A percentile compares a stretch with the other conserved stretches of the same genome.
phyloP scores from a whole-genome alignment of 1,284 basidiomycete species.

The Hypsizygus ulmarius region DNA sequence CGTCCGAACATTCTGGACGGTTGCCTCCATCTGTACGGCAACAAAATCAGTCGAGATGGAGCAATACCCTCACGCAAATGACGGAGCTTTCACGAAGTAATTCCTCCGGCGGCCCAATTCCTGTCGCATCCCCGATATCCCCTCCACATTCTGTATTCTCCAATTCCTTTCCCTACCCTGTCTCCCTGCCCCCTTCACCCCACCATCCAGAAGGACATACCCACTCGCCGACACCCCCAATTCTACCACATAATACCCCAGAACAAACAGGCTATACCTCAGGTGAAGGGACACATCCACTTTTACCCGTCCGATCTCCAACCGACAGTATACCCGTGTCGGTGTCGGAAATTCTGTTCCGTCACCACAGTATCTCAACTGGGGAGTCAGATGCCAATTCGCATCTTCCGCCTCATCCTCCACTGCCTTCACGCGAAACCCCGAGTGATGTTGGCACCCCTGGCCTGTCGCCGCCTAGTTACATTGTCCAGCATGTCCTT shows the following conservation, averaged over 20 bases:
- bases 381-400: constrained; percentile 38
- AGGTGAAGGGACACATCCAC: constrained; percentile 13
- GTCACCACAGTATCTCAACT: constrained; percentile 50
- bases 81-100: constrained; percentile 12
- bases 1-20: constrained; percentile 15
- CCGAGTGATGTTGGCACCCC: constrained; percentile 14
- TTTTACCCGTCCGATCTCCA: constrained; percentile 43
- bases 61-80: constrained; percentile 24
- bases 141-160: constrained; percentile 17
- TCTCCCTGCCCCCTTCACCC: constrained; percentile 41
- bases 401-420: constrained; percentile 47
- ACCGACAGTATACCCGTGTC: constrained; percentile 67
- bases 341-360: constrained; percentile 65
- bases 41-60: constrained; percentile 34
- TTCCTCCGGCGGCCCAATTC: constrained; percentile 12
- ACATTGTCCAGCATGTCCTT: constrained; percentile 35
- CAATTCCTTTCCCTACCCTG: constrained; percentile 38
- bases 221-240: constrained; percentile 8
- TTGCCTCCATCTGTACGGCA: constrained; percentile 4
- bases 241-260: constrained; percentile 2
- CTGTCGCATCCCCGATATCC: constrained; percentile 22
- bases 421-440: constrained; percentile 13
- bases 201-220: constrained; percentile 25
- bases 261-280: constrained; percentile 13
- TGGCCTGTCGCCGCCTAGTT: constrained; percentile 20